Evolutionary conservation across 345 rosid species (phyloP).

Genomic region (Dipteronia dyeriana): DNA sequence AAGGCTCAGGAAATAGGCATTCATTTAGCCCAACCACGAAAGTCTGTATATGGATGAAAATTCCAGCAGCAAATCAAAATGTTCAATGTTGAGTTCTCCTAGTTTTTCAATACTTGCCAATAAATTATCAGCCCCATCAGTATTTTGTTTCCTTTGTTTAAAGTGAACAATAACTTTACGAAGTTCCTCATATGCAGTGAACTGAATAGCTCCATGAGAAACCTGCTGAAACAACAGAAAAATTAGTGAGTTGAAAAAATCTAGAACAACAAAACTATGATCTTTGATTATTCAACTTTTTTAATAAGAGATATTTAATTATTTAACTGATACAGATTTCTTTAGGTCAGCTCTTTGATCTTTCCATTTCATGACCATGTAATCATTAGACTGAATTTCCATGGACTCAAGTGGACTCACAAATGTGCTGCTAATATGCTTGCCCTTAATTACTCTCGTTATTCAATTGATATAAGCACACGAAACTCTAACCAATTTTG

Average conservation of each 20-base stretch:
- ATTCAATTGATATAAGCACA: not conserved
- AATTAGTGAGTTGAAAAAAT: constrained; percentile 14
- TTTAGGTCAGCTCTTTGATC: constrained; percentile 5
- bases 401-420: not conserved
- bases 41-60: not conserved
- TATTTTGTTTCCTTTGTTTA: constrained; percentile 37
- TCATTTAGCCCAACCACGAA: not conserved
- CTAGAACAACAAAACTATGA: constrained; percentile 9
- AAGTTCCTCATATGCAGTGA: constrained; percentile 88
- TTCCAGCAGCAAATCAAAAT: not conserved
- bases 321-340: constrained; percentile 17
- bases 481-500: not conserved
- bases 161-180: constrained; percentile 60
- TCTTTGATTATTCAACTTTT: not conserved
- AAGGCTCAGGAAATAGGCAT: not conserved
- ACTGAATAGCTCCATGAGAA: constrained; percentile 95
- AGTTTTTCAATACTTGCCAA: constrained; percentile 47
- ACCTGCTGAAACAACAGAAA: constrained; percentile 68
- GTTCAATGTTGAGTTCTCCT: not conserved
- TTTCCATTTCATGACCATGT: not conserved
- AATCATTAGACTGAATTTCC: not conserved
- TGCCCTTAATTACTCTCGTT: not conserved
- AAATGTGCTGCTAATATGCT: not conserved
- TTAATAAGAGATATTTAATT: not conserved
- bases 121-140: constrained; percentile 39